Evolutionary conservation across 306 rosid genomes (phyloP), one percentile per base, ranked within the genome.

Genomic region (Pyrus bretschneideri): DNA sequence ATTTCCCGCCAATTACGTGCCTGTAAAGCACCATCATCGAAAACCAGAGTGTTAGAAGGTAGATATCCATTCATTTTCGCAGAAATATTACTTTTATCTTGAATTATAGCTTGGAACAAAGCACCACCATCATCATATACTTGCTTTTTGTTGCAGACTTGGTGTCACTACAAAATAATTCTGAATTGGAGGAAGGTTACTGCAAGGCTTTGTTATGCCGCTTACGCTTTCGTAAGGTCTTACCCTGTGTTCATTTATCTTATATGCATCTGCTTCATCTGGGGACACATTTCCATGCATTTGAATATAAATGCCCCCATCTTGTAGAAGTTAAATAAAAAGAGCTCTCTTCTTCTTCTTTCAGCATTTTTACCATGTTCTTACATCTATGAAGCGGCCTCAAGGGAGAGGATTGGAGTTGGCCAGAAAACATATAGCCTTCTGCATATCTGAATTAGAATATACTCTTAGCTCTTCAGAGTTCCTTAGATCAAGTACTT

Each of bases 151-250:
- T 77, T 88, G 83, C 97, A 95, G 98, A 86, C 83, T 64, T 80
- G 78, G 96, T 88, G 87, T 92, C 93, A 5, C 88, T 87, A 67
- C 97, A 92, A 92, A 87, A 69, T 80, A 83, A 78, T 87, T 80
- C 84, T 75, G 93, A 88, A 82, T 78, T 90, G 81, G 98, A 95
- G 85, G 98, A 95, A 89, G 96, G 90, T 89, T 95, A 92, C 85
- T 95, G 95, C 91, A 92, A 86, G 82, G 96, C 97, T 51, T 76
- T 95, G 85, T 77, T 95, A 81, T 95, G 97, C 76, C 97, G 97
- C 78, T 89, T 95, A 89, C 98, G 97, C 88, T 92, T 95, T 88
- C 98, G 97, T 92, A 95, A 95, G 98, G 98, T 95, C 91, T 95
- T 88, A 89, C 81, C 94, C 92, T 85, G 79, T 84, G 91, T 86